Base-by-base conservation (phyloP, 1,284 basidiomycete genomes). In the Rhizopogon hawkerae region DNA sequence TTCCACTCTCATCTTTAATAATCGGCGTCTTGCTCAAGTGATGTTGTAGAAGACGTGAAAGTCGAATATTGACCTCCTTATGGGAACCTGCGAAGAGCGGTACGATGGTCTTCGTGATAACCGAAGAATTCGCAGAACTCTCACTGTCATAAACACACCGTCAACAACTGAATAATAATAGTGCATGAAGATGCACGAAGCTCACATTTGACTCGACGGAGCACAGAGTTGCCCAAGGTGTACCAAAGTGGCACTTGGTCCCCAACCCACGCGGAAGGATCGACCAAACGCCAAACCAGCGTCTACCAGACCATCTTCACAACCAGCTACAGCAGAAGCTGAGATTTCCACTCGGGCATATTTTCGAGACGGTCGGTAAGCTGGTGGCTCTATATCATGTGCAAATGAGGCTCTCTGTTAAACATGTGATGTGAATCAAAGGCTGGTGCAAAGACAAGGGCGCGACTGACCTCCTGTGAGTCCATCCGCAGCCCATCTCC, bases 201-300 rank as follows among this genome's bases (percentile, higher is more conserved):
- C 80, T 58, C 61, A 83, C 79, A 67, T 57, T 51, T 69, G 65
- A 50, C 69, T 68, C 5, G 57, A 67, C 6, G 82, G 79, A 1
- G 75, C 74, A 62, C 83, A 85, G 38, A 93, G 66, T 50, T 74
- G 73, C 21, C 89, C 91, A 16, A 88, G 68, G 68, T 94, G 87
- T 23, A 85, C 83, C 13, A 96, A 64, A 39, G 72, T 75, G 1
- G 90, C 91, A 41, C 80, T 78, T 0, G 89, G 86, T 11, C 93
- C 91, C 91, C 92, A 98, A 2, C 90, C 85, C 4, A 88, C 89
- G 44, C 93, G 79, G 68, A 94, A 97, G 18, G 90, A 92, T 24
- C 92, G 79, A 13, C 92, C 93, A 49, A 94, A 72, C 3, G 87
- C 77, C 38, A 98, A 70, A 1, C 92, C 92, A 6, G 90, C 84